Evolutionary conservation across 352 stramenopile genomes (phyloP).

Genomic region (Globisporangium apiculatum): DNA sequence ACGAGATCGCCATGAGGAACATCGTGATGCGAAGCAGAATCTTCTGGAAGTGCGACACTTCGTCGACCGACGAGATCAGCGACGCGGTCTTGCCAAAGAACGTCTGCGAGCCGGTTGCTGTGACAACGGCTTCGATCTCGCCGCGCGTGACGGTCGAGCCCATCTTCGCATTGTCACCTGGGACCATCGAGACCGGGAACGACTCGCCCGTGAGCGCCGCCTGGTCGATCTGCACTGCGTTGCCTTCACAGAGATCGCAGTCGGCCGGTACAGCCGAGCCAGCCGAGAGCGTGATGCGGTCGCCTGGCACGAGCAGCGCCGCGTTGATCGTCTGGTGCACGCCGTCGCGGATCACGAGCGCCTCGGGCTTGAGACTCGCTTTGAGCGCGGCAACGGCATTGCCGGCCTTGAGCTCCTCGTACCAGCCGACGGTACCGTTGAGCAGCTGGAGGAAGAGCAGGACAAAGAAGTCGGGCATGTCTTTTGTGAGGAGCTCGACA

Average conservation of each 20-base stretch:
- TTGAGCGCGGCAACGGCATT: constrained; percentile 86
- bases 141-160: constrained; percentile 79
- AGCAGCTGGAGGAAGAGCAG: constrained; percentile 68
- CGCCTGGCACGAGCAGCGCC: constrained; percentile 89
- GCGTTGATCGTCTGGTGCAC: constrained; percentile 86
- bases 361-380: constrained; percentile 78
- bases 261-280: constrained; percentile 92
- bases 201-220: constrained; percentile 92
- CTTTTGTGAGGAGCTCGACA: constrained; percentile 55
- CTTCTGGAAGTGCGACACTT: constrained; percentile 86
- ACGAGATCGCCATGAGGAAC: constrained; percentile 81
- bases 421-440: constrained; percentile 66
- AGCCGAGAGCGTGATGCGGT: constrained; percentile 87
- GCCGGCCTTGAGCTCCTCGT: constrained; percentile 75
- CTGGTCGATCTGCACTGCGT: constrained; percentile 87
- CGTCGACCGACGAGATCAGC: constrained; percentile 68
- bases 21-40: constrained; percentile 91
- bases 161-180: constrained; percentile 83
- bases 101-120: constrained; percentile 83
- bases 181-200: constrained; percentile 86
- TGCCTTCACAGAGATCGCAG: constrained; percentile 77
- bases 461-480: constrained; percentile 56
- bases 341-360: constrained; percentile 85
- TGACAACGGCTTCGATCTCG: constrained; percentile 91
- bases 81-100: constrained; percentile 89